A percentile compares a stretch with the other conserved stretches of the same genome.
phyloP scores from a whole-genome alignment of 1,284 basidiomycete genomes.

The Jaminaea rosea region DNA sequence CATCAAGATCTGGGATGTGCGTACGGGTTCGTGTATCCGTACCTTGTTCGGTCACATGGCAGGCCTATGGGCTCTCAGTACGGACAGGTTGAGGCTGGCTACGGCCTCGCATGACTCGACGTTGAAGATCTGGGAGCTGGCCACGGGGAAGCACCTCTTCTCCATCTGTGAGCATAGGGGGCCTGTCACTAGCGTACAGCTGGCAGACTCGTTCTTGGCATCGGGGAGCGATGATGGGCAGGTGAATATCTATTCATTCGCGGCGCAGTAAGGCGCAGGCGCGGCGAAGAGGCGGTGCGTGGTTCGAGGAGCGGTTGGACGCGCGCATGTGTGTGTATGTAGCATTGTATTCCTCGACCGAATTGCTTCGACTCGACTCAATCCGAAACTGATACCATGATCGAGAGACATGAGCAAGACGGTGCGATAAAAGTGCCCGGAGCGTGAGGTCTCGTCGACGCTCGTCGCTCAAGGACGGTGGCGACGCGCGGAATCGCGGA shows the following conservation, averaged over 20 bases:
- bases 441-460: too few relatives aligned
- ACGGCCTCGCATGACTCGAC: conserved; percentile 86
- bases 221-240: conserved; percentile 85
- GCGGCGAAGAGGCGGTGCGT: too few relatives aligned
- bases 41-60: conserved; percentile 89
- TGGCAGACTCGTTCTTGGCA: conserved; percentile 91
- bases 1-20: conserved; percentile 91
- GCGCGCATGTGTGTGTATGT: too few relatives aligned
- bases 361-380: too few relatives aligned
- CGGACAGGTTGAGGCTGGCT: conserved; percentile 82
- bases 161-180: conserved; percentile 90
- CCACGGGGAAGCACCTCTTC: conserved; percentile 75
- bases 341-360: too few relatives aligned
- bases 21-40: conserved; percentile 65
- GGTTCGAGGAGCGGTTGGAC: too few relatives aligned
- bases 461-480: too few relatives aligned
- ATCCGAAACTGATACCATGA: too few relatives aligned
- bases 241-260: conserved; percentile 49
- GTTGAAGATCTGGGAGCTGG: conserved; percentile 81
- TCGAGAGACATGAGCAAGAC: too few relatives aligned
- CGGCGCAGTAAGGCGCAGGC: too few relatives aligned
- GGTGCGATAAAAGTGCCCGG: too few relatives aligned
- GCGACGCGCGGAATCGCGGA: too few relatives aligned
- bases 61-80: conserved; percentile 90
- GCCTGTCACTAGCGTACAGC: conserved; percentile 78